A percentile compares a stretch with the other conserved stretches of the same genome.
Evolutionary conservation across 805 yeast species (phyloP).

Genomic region (Starmera pachycereana): DNA sequence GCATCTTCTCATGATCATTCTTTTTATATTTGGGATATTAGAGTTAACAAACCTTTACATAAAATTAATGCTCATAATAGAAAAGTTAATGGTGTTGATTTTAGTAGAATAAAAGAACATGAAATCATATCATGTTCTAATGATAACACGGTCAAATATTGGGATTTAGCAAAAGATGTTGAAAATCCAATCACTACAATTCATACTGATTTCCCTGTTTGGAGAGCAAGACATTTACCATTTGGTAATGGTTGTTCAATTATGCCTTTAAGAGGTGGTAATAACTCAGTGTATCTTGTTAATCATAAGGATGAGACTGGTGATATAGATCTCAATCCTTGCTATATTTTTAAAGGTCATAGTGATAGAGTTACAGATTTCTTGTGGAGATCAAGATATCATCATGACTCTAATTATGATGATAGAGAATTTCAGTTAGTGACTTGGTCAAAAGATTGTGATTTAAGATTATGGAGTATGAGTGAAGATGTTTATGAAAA

Average conservation of each 20-base stretch:
- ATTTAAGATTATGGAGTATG: conserved; percentile 73
- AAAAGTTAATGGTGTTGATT: conserved; percentile 84
- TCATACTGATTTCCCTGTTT: conserved; percentile 71
- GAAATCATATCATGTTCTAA: conserved; percentile 76
- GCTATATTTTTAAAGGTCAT: conserved; percentile 68
- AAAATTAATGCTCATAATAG: conserved; percentile 69
- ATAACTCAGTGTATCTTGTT: conserved; percentile 31
- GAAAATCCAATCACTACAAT: conserved; percentile 47
- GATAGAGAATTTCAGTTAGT: conserved; percentile 85
- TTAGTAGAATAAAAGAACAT: conserved; percentile 48
- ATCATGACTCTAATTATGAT: conserved; percentile 30
- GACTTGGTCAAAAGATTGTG: conserved; percentile 89
- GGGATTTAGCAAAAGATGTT: conserved; percentile 48
- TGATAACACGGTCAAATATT: conserved; percentile 72
- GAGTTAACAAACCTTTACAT: conserved; percentile 69
- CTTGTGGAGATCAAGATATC: conserved; percentile 67
- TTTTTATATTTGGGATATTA: conserved; percentile 78
- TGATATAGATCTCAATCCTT: conserved; percentile 35
- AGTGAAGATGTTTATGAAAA: conserved; percentile 36
- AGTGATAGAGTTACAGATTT: conserved; percentile 80
- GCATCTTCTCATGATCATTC: conserved; percentile 83
- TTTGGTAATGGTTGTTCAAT: conserved; percentile 83
- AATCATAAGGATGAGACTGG: conserved; percentile 18
- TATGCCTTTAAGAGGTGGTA: conserved; percentile 86
- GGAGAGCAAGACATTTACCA: conserved; percentile 82